Evolutionary conservation across 345 rosid genomes (phyloP).

Genomic region (Hibiscus syriacus): DNA sequence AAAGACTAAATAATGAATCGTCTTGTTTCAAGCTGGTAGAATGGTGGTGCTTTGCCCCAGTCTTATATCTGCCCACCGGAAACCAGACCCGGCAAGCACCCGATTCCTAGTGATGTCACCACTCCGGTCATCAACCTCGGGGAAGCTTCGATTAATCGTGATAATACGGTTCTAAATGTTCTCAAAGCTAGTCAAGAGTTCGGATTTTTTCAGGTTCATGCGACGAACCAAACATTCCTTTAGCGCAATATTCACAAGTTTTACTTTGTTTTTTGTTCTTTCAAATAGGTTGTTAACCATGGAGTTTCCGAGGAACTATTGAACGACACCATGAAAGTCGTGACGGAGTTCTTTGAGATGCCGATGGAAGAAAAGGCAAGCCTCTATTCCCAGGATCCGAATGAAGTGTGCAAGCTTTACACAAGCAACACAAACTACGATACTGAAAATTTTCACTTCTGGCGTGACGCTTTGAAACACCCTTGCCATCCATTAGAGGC

Average conservation of each 20-base stretch:
- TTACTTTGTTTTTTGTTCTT: neutral
- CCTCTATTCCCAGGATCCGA: neutral
- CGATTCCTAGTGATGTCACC: neutral
- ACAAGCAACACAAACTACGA: constrained; percentile 5
- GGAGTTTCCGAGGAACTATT: constrained; percentile 3
- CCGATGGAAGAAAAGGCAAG: constrained; percentile 15
- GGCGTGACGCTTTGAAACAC: constrained; percentile 15
- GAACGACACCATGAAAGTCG: constrained; percentile 9
- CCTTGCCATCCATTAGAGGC: constrained; percentile 17
- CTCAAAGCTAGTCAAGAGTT: constrained; percentile 18
- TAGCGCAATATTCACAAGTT: neutral
- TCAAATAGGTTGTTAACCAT: constrained; percentile 16
- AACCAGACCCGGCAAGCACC: constrained; percentile 15
- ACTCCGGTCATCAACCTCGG: neutral
- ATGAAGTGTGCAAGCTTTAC: constrained; percentile 5
- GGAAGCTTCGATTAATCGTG: neutral
- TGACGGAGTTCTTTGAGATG: constrained; percentile 17
- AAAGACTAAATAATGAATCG: constrained; percentile 1
- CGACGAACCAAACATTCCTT: neutral
- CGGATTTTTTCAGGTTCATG: constrained; percentile 24
- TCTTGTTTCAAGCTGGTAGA: constrained; percentile 20
- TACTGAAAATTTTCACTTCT: constrained; percentile 2
- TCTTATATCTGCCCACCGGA: constrained; percentile 23
- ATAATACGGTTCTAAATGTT: neutral
- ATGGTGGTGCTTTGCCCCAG: constrained; percentile 12